These are phyloP conservation scores for Phytophthora ohioensis DNA, from an alignment of 352 stramenopile genomes.

Conservation along the genomic window DNA sequence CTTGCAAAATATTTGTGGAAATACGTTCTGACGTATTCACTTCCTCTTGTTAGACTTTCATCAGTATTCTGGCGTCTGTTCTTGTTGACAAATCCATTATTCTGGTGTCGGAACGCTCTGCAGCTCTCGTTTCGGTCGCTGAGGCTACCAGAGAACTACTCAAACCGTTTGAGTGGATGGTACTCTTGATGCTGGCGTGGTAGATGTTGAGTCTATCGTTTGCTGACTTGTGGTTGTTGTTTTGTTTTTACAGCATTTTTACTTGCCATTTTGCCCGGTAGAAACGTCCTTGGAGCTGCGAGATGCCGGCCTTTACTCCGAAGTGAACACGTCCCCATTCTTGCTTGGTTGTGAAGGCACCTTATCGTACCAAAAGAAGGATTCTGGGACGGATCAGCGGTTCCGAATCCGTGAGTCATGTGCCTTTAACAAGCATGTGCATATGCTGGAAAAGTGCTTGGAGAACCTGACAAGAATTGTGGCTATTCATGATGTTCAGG, in stretches of 20 bases:
- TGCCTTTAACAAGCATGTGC: neutral
- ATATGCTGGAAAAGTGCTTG: neutral
- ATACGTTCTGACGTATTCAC: neutral
- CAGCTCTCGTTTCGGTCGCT: slow-evolving; percentile 48
- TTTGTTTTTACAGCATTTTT: slow-evolving; percentile 49
- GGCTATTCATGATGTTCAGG: slow-evolving; percentile 37
- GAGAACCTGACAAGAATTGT: slow-evolving; percentile 4
- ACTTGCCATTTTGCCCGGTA: slow-evolving; percentile 63
- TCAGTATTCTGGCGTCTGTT: slow-evolving; percentile 53
- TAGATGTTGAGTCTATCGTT: neutral
- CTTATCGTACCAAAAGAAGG: slow-evolving; percentile 59
- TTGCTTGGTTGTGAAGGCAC: slow-evolving; percentile 65
- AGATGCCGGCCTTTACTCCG: slow-evolving; percentile 46
- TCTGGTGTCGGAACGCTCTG: slow-evolving; percentile 57
- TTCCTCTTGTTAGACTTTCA: slow-evolving; percentile 52
- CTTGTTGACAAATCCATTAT: slow-evolving; percentile 66
- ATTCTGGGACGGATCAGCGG: slow-evolving; percentile 52
- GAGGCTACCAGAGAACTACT: slow-evolving; percentile 54
- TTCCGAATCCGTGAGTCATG: slow-evolving; percentile 64
- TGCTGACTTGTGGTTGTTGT: neutral
- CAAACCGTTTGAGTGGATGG: slow-evolving; percentile 66
- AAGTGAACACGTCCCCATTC: slow-evolving; percentile 42
- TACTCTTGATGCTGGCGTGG: slow-evolving; percentile 18
- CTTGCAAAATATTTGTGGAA: neutral
- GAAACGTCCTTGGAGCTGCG: slow-evolving; percentile 42